Evolutionary conservation across 1,284 basidiomycete species (phyloP).

Genomic region (Fomitopsis schrenkii): DNA sequence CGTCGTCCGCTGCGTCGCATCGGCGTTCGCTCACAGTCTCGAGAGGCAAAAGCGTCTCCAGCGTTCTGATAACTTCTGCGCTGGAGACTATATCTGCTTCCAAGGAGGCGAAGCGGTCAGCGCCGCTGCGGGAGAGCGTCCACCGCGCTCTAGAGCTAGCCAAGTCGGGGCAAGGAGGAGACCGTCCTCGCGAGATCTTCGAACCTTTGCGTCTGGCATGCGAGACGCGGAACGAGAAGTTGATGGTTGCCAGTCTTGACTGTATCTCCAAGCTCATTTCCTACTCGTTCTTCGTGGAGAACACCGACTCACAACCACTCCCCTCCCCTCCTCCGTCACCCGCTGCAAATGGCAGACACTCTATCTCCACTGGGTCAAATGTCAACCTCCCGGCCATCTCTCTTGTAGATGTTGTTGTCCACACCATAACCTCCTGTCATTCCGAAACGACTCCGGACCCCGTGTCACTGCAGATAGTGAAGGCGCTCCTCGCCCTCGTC

Average conservation of each 20-base stretch:
- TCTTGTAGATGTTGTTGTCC: constrained; percentile 86
- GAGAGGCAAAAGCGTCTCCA: constrained; percentile 67
- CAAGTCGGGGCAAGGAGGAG: constrained; percentile 63
- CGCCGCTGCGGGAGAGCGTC: constrained; percentile 78
- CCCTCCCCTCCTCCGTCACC: constrained; percentile 74
- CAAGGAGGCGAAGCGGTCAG: constrained; percentile 84
- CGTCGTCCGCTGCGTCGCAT: constrained; percentile 29
- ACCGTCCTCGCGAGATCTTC: constrained; percentile 82
- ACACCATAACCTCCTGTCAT: constrained; percentile 93
- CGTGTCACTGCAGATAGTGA: constrained; percentile 93
- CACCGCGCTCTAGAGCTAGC: constrained; percentile 83
- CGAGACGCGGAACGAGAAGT: constrained; percentile 87
- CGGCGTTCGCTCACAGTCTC: constrained; percentile 69
- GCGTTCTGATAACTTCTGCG: constrained; percentile 81
- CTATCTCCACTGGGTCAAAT: constrained; percentile 44
- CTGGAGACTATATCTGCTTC: constrained; percentile 85
- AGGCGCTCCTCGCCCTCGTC: constrained; percentile 85
- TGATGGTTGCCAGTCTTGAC: constrained; percentile 93
- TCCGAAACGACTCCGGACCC: constrained; percentile 82
- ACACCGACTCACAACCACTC: constrained; percentile 37
- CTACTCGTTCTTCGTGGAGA: constrained; percentile 89
- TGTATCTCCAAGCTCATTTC: constrained; percentile 95
- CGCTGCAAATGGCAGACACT: constrained; percentile 39
- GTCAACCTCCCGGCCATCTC: constrained; percentile 54
- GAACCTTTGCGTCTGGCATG: constrained; percentile 91